Conservation (phyloP, 148 eudicot species). For the Dysphania ambrosioides region DNA sequence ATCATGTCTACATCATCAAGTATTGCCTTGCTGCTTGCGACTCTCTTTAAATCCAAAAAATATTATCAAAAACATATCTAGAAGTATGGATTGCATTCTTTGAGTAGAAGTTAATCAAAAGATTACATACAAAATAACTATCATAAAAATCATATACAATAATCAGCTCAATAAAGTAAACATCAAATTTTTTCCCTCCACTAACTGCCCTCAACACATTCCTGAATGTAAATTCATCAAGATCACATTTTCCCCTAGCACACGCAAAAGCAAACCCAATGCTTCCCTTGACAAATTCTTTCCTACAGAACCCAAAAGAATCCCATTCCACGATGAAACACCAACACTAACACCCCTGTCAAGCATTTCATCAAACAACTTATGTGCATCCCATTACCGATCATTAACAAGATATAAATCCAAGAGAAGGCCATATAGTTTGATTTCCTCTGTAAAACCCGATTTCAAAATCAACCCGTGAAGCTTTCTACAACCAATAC, state of each 20-base stretch:
- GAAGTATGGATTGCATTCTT: constrained; percentile 65
- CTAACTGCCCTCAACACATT: constrained; percentile 50
- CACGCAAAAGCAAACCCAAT: constrained; percentile 40
- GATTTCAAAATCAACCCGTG: constrained; percentile 56
- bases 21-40: no score
- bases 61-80: constrained; percentile 44
- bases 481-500: constrained; percentile 45
- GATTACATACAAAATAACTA: constrained; percentile 56
- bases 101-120: constrained; percentile 68
- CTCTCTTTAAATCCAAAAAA: no score
- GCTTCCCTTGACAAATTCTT: constrained; percentile 36
- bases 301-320: constrained; percentile 33
- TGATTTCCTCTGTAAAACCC: constrained; percentile 46
- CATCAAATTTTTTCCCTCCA: constrained; percentile 28
- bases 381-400: constrained; percentile 40
- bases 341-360: constrained; percentile 25
- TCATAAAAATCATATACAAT: constrained; percentile 47
- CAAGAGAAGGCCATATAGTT: constrained; percentile 37
- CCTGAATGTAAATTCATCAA: constrained; percentile 54
- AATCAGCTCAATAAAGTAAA: constrained; percentile 40
- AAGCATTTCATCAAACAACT: constrained; percentile 53
- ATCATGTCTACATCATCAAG: no score
- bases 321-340: constrained; percentile 43
- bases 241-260: constrained; percentile 45
- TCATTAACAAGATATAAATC: constrained; percentile 43